Evolutionary conservation across 225 moss, liverwort and hornwort species (phyloP), one percentile per base, ranked within the genome.

Genomic region (Lunularia cruciata): DNA sequence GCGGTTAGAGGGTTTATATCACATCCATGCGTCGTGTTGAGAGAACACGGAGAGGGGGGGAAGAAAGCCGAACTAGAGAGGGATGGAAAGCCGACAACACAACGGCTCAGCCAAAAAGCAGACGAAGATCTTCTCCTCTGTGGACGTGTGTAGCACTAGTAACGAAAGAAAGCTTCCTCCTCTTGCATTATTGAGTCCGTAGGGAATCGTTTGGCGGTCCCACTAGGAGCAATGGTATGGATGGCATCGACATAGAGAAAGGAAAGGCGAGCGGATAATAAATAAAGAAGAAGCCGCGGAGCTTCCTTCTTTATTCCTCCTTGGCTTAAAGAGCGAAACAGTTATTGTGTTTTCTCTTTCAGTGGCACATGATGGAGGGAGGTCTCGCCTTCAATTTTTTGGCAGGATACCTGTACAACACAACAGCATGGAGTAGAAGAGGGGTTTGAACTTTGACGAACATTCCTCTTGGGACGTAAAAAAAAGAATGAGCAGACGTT

Each of bases 171-270:
- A 56, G 23, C 55, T 15, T 31, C 28, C 28, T 28, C 30, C 30
- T 15, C 1, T 57, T 57, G 56, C 56, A 57, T 57, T 57, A 57
- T 57, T 57, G 56, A 57, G 56, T 32, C 15, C 56, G 31, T 32
- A 57, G 56, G 56, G 32, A 57, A 31, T 55, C 55, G 55, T 55
- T 28, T 57, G 47, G 56, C 31, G 49, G 56, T 3, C 56, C 56
- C 56, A 57, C 56, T 31, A 32, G n/a, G n/a, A n/a, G n/a, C 54
- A 13, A 27, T 54, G 54, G 54, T 25, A 28, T 54, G n/a, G n/a
- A 27, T 54, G 54, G 26, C 54, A 54, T 54, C 28, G 23, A 54
- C 54, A 54, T 54, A n/a, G n/a, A n/a, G n/a, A n/a, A n/a, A n/a
- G n/a, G n/a, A n/a, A n/a, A n/a, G n/a, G 51, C 51, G 9, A 20